Conservation (phyloP, 2,329 filamentous ascomycete genomes). For the Amauroascus verrucosus region DNA sequence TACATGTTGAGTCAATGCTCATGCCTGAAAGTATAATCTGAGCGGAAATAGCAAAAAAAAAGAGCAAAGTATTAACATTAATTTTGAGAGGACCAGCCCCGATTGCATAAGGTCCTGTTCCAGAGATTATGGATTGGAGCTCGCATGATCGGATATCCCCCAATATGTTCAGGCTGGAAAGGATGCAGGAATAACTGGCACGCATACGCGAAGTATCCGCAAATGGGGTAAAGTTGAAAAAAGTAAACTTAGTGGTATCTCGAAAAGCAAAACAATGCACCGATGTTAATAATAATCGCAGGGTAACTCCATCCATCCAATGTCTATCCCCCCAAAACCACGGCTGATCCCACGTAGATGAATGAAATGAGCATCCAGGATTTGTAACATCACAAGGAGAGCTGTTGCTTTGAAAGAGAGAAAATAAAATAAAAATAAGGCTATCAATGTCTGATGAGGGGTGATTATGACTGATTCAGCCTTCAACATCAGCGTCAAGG, state of each 20-base stretch:
- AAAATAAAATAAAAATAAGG: neutral
- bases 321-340: neutral
- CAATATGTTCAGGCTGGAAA: neutral
- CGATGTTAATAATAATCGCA: neutral
- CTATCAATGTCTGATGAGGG: neutral
- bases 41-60: neutral
- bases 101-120: neutral
- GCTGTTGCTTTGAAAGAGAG: neutral
- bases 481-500: conserved; percentile 24
- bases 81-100: neutral
- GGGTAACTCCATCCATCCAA: neutral
- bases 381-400: neutral
- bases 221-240: neutral
- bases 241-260: neutral
- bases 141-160: neutral
- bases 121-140: neutral
- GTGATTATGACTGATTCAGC: neutral
- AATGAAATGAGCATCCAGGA: neutral
- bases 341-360: neutral
- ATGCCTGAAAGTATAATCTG: neutral
- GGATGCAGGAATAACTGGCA: neutral
- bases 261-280: neutral
- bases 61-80: neutral
- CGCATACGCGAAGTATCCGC: neutral
- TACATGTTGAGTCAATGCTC: neutral